Evolutionary conservation across 2,329 filamentous ascomycete species (phyloP).

Genomic region (Talaromyces sp.): DNA sequence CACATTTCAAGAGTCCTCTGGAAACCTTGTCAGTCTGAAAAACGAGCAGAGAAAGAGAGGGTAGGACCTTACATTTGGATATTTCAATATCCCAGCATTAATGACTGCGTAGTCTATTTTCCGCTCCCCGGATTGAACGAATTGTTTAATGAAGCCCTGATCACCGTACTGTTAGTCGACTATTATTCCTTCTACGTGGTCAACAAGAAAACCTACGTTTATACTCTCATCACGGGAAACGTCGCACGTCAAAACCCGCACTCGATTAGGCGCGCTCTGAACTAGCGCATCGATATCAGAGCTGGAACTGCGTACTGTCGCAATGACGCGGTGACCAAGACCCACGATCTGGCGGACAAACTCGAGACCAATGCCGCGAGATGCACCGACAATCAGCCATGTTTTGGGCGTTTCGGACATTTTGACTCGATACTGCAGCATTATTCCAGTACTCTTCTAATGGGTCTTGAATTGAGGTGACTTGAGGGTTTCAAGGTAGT

Average conservation of each 20-base stretch:
- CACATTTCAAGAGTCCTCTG: constrained; percentile 12
- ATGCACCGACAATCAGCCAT: constrained; percentile 26
- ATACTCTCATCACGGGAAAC: constrained; percentile 51
- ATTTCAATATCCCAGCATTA: constrained; percentile 53
- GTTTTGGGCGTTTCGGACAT: constrained; percentile 15
- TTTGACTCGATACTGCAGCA: neutral
- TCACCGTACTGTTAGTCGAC: too few relatives aligned
- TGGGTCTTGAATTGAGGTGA: neutral
- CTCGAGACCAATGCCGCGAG: constrained; percentile 6
- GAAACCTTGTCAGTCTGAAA: neutral
- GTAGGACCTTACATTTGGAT: constrained; percentile 49
- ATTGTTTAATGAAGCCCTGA: constrained; percentile 15
- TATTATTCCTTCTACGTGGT: neutral
- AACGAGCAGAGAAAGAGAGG: neutral
- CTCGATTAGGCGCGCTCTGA: constrained; percentile 38
- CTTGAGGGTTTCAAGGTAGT: neutral
- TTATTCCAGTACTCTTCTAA: neutral
- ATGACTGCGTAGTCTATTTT: constrained; percentile 52
- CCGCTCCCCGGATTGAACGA: constrained; percentile 32
- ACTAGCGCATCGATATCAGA: constrained; percentile 30
- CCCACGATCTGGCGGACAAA: constrained; percentile 39
- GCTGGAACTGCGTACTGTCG: constrained; percentile 45
- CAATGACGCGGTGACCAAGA: constrained; percentile 47
- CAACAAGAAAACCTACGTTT: constrained; percentile 30
- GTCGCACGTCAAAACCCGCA: constrained; percentile 41